Conservation (phyloP, 2,329 filamentous ascomycete genomes). For the Paracoccidioides lutzii region DNA sequence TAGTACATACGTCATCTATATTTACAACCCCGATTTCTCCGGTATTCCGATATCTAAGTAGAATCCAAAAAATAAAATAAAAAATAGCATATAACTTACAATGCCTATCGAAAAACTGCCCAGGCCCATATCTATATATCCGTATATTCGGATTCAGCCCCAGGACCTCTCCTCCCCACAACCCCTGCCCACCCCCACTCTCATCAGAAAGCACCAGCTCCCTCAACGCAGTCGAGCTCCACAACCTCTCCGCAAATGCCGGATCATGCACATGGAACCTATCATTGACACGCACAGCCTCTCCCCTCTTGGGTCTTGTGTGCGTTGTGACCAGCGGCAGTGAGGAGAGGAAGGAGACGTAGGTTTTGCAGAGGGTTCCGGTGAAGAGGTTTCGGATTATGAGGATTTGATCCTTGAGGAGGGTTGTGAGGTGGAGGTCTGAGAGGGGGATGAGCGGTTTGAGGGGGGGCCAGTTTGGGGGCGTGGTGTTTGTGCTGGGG, state of each 20-base stretch:
- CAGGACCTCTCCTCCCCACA: conserved; percentile 71
- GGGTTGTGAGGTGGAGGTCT: conserved; percentile 47
- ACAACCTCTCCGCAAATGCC: conserved; percentile 60
- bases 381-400: conserved; percentile 65
- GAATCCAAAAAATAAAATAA: neutral
- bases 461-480: conserved; percentile 55
- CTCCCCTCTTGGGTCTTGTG: conserved; percentile 61
- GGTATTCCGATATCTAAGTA: neutral
- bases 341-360: conserved; percentile 57
- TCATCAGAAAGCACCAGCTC: conserved; percentile 35
- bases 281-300: conserved; percentile 78
- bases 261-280: conserved; percentile 71
- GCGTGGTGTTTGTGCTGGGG: neutral
- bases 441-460: conserved; percentile 53
- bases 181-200: conserved; percentile 15
- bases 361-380: conserved; percentile 58
- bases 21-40: neutral
- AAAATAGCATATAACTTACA: conserved; percentile 46
- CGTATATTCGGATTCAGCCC: conserved; percentile 81
- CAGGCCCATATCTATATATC: conserved; percentile 72
- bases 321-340: conserved; percentile 68
- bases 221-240: conserved; percentile 62
- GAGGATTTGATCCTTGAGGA: conserved; percentile 55
- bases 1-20: too few relatives aligned
- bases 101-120: conserved; percentile 86